Evolutionary conservation across 2,329 filamentous ascomycete species (phyloP), one percentile per base, ranked within the genome.

Genomic region (Phialophora macrospora): DNA sequence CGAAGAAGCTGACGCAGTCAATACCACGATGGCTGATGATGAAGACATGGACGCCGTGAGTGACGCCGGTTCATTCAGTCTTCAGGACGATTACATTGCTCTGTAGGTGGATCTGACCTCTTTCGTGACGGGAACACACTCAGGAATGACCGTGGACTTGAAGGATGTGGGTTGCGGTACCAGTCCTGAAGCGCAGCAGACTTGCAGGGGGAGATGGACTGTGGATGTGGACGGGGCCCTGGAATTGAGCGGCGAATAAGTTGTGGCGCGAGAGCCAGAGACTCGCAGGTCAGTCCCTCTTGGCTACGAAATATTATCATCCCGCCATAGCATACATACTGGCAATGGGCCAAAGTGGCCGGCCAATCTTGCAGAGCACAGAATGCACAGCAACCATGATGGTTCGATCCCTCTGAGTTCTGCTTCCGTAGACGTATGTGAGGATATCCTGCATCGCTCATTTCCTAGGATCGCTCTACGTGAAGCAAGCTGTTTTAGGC

Each of bases 31-130:
- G 20, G 48, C 5, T 26, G 48, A 26, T 4, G 22, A 49, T 4
- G 20, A 51, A 24, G 48, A 51, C 1, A 51, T 51, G 48, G 48
- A 51, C 3, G 48, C 22, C 24, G 9, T 22, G 48, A 51, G 48
- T 8, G 22, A 22, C 20, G 4, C 48, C 20, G 48, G 22, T 9
- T 51, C 48, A 26, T 51, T 51, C 48, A 51, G 48, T 51, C 48
- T 51, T 26, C 48, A 51, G 24, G 48, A 26, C 22, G 48, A 51
- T 51, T 51, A 24, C 48, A 51, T 51, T 51, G n/a, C 48, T 28
- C 20, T 51, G 48, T 51, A 51, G 48, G 48, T 51, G 24, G 48
- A 51, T 26, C 38, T 44, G 38, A 44, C 6, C 38, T n/a, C 17
- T 7, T n/a, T 17, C 14, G 5, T 44, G 38, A 44, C 38, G 17